Evolutionary conservation across 164 flowering plant genomes (phyloP).

Genomic region (Vitis riparia): DNA sequence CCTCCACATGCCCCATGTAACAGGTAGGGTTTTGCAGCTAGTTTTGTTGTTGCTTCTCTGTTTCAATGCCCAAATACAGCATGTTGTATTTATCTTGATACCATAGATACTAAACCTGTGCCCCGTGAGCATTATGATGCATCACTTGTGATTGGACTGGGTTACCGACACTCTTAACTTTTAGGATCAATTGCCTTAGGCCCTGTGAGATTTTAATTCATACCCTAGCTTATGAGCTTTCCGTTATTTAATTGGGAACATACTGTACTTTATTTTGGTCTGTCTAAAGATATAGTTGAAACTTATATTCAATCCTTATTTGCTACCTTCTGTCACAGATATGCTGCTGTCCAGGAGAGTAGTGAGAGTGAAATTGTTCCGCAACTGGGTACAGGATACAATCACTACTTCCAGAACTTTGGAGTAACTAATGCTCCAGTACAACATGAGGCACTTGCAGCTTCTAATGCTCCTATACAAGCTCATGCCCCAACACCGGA

Average conservation of each 20-base stretch:
- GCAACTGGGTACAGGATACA: background rate
- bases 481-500: background rate
- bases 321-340: background rate
- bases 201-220: background rate
- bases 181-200: background rate
- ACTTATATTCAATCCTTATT: background rate
- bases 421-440: no score
- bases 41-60: background rate
- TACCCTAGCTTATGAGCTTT: background rate
- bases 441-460: background rate
- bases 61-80: background rate
- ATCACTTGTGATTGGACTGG: background rate
- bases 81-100: background rate
- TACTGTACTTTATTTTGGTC: background rate
- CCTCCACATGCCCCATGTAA: constrained; percentile 17
- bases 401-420: background rate
- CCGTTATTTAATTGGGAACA: background rate
- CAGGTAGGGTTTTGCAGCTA: constrained; percentile 20
- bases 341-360: background rate
- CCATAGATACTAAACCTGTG: background rate
- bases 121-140: background rate
- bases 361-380: background rate
- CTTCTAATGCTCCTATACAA: constrained; percentile 3
- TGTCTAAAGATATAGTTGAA: background rate
- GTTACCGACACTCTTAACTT: background rate